Base-by-base conservation (phyloP, 75 land plant genomes). In the Selaginella tamariscina region DNA sequence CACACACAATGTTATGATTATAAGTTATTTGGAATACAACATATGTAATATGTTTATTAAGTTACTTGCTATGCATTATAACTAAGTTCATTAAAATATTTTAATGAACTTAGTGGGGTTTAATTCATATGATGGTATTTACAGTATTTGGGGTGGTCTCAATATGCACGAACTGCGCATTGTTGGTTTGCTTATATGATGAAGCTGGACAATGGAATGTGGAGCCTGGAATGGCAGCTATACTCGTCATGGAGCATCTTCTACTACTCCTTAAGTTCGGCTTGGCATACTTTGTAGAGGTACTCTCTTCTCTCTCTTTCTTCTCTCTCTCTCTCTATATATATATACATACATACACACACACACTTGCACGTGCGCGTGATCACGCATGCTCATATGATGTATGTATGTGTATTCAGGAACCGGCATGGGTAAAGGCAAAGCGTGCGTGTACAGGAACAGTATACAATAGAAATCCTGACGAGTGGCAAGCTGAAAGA, bases 381-480 rank as follows among this genome's bases (percentile, higher is more conserved):
- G n/a, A n/a, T n/a, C n/a, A n/a, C n/a, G n/a, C n/a, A n/a, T n/a
- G n/a, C n/a, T n/a, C n/a, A n/a, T n/a, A n/a, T n/a, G n/a, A n/a
- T n/a, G n/a, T n/a, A n/a, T n/a, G n/a, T n/a, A n/a, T n/a, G n/a
- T n/a, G n/a, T 28, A 23, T 39, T 28, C 71, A 93, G 98, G 91
- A 89, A 56, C 98, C 98, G 30, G 96, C 98, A 9, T 94, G 96
- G 98, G 88, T 94, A 20, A 85, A 76, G 74, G 96, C 98, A 9
- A 85, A 77, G 8, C 81, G 83, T 0, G 56, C 80, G 77, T 20
- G 79, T 85, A 21, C 82, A 78, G 63, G 84, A 85, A n/a, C 32
- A 78, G 26, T 79, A 77, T 55, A 81, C 88, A 0, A 75, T 71
- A 65, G 82, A 82, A 67, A 73, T 89, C 28, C 79, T 88, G 49